phyloP scores from a whole-genome alignment of 163 green algal species.

The Prototheca wickerhamii region DNA sequence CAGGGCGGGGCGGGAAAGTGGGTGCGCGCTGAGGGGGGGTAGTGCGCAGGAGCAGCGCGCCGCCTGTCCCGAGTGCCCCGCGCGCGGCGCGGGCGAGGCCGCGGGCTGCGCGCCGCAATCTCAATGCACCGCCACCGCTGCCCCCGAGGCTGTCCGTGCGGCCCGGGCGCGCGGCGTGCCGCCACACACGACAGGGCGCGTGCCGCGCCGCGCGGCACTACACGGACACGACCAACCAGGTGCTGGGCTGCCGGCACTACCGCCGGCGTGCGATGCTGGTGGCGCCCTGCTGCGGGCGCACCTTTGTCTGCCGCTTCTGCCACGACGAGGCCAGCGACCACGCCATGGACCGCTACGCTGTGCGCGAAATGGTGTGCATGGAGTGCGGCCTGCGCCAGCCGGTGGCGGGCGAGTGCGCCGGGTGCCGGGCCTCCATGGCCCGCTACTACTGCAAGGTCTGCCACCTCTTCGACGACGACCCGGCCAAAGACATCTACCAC shows the following conservation, averaged over 20 bases:
- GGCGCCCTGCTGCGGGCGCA: conserved; percentile 77
- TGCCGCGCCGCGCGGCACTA: background rate
- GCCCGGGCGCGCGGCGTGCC: no score
- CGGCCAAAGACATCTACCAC: conserved; percentile 87
- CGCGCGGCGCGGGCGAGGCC: background rate
- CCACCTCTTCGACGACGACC: conserved; percentile 89
- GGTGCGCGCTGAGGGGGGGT: background rate
- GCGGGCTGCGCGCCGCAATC: no score
- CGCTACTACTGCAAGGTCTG: conserved; percentile 95
- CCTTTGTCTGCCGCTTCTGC: conserved; percentile 77
- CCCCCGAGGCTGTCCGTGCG: no score
- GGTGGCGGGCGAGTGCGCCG: conserved; percentile 52
- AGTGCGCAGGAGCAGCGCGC: conserved; percentile 1
- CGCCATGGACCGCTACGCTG: conserved; percentile 71
- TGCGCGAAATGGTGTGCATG: conserved; percentile 86
- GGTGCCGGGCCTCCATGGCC: conserved; percentile 59
- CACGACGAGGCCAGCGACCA: conserved; percentile 84
- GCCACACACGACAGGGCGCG: no score
- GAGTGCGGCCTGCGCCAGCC: conserved; percentile 65
- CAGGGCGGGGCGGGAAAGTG: background rate
- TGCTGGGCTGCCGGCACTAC: conserved; percentile 64
- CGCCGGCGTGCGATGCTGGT: conserved; percentile 52
- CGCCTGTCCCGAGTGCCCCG: background rate
- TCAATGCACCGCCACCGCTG: no score
- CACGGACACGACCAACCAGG: conserved; percentile 25